Percentiles rank a stretch among this genome's conserved stretches.
These are phyloP conservation scores for Casaregolazyma lundiana DNA, from an alignment of 1,139 yeast species.

Conservation along the genomic window DNA sequence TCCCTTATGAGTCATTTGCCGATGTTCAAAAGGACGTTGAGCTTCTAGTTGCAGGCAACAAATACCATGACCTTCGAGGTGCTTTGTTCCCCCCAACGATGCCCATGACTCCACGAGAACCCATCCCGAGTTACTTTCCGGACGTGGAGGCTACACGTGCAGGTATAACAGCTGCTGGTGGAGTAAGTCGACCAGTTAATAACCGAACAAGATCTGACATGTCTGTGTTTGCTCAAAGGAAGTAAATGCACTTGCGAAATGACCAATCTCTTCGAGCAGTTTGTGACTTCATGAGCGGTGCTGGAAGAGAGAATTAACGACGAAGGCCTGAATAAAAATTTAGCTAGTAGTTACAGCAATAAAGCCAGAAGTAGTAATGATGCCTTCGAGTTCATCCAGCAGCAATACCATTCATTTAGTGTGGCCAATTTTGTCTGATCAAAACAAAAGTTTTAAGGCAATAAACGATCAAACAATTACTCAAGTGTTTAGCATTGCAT, in stretches of 20 bases:
- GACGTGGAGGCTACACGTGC: conserved; percentile 6
- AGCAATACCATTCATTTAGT: no score
- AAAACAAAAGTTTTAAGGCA: no score
- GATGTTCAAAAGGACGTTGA: conserved; percentile 37
- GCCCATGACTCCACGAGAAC: conserved; percentile 8
- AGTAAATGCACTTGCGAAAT: not conserved
- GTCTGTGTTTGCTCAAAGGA: not conserved
- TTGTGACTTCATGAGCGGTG: not conserved
- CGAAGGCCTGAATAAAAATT: not conserved
- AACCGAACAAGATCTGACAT: conserved; percentile 7
- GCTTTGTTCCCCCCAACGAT: conserved; percentile 8
- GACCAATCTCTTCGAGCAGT: not conserved
- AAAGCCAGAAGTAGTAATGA: not conserved
- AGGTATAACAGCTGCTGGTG: conserved; percentile 6
- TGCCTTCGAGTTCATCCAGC: no score
- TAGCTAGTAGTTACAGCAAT: not conserved
- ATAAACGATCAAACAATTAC: no score
- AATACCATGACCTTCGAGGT: conserved; percentile 26
- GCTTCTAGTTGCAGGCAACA: conserved; percentile 31
- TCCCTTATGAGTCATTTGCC: conserved; percentile 40
- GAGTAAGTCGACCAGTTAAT: conserved; percentile 5
- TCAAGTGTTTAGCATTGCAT: no score
- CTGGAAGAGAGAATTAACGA: not conserved
- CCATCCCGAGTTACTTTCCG: conserved; percentile 10
- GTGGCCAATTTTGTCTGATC: no score